These are phyloP conservation scores for Marsdenia floribunda DNA, from an alignment of 257 asterid species.

Conservation along the genomic window DNA sequence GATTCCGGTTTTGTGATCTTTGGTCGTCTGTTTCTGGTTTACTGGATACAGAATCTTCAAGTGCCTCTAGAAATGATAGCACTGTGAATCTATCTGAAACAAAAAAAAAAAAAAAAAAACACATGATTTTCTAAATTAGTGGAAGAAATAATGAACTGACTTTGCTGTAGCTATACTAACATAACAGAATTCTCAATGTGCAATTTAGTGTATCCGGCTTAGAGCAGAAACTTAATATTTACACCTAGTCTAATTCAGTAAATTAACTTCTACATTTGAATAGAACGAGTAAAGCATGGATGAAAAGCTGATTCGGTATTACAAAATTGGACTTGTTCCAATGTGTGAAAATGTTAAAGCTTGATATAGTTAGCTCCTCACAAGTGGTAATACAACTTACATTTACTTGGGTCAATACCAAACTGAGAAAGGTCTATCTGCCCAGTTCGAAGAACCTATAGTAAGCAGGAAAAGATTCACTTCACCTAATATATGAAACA, in stretches of 20 bases:
- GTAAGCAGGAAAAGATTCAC: slow-evolving; percentile 16
- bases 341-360: not conserved
- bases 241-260: not conserved
- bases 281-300: not conserved
- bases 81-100: slow-evolving; percentile 77
- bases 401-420: slow-evolving; percentile 83
- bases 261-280: not conserved
- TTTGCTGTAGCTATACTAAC: not conserved
- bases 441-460: slow-evolving; percentile 90
- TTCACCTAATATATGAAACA: slow-evolving; percentile 5
- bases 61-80: slow-evolving; percentile 92
- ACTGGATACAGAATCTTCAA: slow-evolving; percentile 73
- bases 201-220: not conserved
- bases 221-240: not conserved
- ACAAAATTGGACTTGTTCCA: not conserved
- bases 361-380: not conserved
- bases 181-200: not conserved
- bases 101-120: slow-evolving; percentile 16
- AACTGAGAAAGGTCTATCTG: slow-evolving; percentile 85
- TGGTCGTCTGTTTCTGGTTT: slow-evolving; percentile 42
- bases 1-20: slow-evolving; percentile 41
- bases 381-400: slow-evolving; percentile 36
- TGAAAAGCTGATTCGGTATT: not conserved
- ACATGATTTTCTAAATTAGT: not conserved
- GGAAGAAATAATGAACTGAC: not conserved